Percentiles rank a stretch among this genome's conserved stretches.
Evolutionary conservation across 1,284 basidiomycete genomes (phyloP).

Genomic region (Abortiporus biennis): DNA sequence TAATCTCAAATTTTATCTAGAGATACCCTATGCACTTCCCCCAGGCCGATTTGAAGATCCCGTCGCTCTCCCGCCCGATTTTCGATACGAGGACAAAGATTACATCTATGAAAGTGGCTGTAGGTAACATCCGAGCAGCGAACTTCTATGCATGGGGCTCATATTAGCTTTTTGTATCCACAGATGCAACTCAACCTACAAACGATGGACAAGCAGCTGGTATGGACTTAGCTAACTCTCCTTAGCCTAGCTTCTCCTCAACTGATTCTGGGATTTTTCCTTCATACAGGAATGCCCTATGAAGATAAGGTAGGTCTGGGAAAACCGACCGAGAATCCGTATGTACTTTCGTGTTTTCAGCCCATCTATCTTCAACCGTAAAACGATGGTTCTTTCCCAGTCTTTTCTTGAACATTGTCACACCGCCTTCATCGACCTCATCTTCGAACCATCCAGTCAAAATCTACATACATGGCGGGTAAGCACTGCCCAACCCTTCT

Average conservation of each 20-base stretch:
- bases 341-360: conserved; percentile 14
- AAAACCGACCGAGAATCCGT: conserved; percentile 67
- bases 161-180: neutral
- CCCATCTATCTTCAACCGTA: conserved; percentile 1
- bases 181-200: conserved; percentile 54
- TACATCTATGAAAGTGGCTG: conserved; percentile 58
- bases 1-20: conserved; percentile 29
- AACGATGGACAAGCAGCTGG: conserved; percentile 60
- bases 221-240: conserved; percentile 18
- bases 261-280: neutral
- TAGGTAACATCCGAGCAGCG: conserved; percentile 31
- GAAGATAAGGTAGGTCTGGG: conserved; percentile 60
- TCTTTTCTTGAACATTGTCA: conserved; percentile 64
- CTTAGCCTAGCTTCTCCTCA: no score
- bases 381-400: conserved; percentile 25
- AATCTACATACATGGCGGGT: conserved; percentile 76
- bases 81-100: conserved; percentile 51
- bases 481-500: conserved; percentile 5
- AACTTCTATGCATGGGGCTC: no score
- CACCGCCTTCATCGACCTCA: conserved; percentile 50
- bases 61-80: conserved; percentile 42
- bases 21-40: conserved; percentile 67
- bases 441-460: conserved; percentile 54
- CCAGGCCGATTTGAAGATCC: conserved; percentile 62
- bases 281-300: conserved; percentile 32